Evolutionary conservation across 176 grass and related monocot genomes (phyloP).

Genomic region (Rhynchospora pubera): DNA sequence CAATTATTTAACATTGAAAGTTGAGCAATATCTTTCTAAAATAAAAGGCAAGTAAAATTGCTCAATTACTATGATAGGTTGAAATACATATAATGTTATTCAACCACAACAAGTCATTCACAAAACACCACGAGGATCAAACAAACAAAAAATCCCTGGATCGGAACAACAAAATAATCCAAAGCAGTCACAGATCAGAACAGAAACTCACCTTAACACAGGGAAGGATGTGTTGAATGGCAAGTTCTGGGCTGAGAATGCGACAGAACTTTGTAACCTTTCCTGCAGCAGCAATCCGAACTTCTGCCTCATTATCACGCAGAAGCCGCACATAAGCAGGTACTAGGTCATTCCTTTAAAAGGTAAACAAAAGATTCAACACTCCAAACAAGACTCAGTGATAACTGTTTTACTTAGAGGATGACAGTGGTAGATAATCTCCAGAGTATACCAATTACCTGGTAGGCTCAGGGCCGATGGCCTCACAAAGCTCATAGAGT

Average conservation of each 20-base stretch:
- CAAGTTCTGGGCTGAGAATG: slow-evolving; percentile 60
- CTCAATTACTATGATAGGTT: background rate
- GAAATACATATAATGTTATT: background rate
- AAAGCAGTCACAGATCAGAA: background rate
- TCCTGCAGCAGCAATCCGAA: slow-evolving; percentile 89
- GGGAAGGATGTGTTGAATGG: slow-evolving; percentile 82
- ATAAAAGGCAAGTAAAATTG: background rate
- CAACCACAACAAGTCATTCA: background rate
- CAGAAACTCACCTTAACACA: slow-evolving; percentile 62
- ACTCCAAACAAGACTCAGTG: background rate
- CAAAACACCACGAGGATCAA: background rate
- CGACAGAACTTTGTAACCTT: slow-evolving; percentile 95
- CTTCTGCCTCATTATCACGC: slow-evolving; percentile 95
- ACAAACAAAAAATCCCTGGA: background rate
- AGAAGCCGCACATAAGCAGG: slow-evolving; percentile 90
- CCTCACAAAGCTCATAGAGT: slow-evolving; percentile 87
- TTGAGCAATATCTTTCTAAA: background rate
- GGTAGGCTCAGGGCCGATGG: slow-evolving; percentile 74
- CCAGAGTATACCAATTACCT: slow-evolving; percentile 30
- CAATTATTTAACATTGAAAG: background rate
- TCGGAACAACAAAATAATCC: background rate
- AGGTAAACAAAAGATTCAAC: slow-evolving; percentile 3
- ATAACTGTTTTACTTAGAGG: background rate
- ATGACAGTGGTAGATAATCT: background rate
- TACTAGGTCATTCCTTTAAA: slow-evolving; percentile 58